phyloP scores from a whole-genome alignment of 176 grass and related monocot species.

The maize (Zea mays) region Zm-B73-REFERENCE-NAM-5.0 NC_050098.1:70283501-70284000 shows the following conservation, averaged over 20 bases:
- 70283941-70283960: too few species aligned
- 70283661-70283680: neutral
- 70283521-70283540: neutral
- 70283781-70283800: neutral
- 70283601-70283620: neutral
- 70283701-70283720: too few species aligned
- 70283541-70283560: neutral
- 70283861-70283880: too few species aligned
- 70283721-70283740: too few species aligned
- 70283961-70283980: too few species aligned
- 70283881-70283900: too few species aligned
- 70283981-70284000: too few species aligned
- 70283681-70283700: neutral
- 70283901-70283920: too few species aligned
- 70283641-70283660: neutral
- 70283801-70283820: neutral
- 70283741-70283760: neutral
- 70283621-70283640: neutral
- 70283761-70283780: neutral
- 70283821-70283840: neutral
- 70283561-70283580: neutral
- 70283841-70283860: too few species aligned
- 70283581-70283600: neutral
- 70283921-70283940: too few species aligned
- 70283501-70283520: neutral